Conservation (phyloP, 2,329 filamentous ascomycete species). For the Penicillium hesseltinei region DNA sequence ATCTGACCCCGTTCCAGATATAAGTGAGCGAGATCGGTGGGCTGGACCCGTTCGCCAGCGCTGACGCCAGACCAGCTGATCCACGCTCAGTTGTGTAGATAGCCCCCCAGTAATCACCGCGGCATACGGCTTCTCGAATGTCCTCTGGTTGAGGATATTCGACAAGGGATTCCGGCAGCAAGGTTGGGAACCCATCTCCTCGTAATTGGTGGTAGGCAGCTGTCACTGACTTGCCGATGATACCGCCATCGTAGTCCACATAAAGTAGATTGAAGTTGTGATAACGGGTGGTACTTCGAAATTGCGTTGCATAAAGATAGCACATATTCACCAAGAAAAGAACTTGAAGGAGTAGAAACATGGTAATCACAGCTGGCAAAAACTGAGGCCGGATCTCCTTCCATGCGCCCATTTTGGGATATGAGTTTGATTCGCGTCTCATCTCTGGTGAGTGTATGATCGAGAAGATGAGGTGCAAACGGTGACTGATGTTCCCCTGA, state of each 20-base stretch:
- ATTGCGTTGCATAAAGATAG: slow-evolving; percentile 19
- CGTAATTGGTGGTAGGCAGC: slow-evolving; percentile 21
- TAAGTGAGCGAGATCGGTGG: background rate
- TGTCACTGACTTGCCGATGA: slow-evolving; percentile 28
- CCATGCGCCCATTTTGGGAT: background rate
- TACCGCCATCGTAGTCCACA: slow-evolving; percentile 34
- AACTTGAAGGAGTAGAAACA: slow-evolving; percentile 14
- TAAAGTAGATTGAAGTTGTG: slow-evolving; percentile 31
- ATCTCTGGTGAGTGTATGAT: background rate
- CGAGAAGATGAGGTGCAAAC: background rate
- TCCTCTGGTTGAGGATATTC: background rate
- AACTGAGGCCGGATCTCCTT: background rate
- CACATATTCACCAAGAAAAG: slow-evolving; percentile 16
- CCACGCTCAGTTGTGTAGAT: background rate
- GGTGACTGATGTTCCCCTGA: background rate
- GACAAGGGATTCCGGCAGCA: background rate
- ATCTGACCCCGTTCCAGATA: slow-evolving; percentile 4
- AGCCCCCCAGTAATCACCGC: slow-evolving; percentile 3
- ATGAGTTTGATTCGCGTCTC: background rate
- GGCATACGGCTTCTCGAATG: slow-evolving; percentile 5
- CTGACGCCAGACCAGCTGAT: background rate
- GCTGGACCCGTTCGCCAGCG: background rate
- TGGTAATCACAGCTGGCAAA: background rate
- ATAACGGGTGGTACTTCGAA: slow-evolving; percentile 13
- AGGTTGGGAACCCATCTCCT: slow-evolving; percentile 2